Evolutionary conservation across 345 rosid genomes (phyloP), one percentile per base, ranked within the genome.

Genomic region (Fremontodendron californicum): DNA sequence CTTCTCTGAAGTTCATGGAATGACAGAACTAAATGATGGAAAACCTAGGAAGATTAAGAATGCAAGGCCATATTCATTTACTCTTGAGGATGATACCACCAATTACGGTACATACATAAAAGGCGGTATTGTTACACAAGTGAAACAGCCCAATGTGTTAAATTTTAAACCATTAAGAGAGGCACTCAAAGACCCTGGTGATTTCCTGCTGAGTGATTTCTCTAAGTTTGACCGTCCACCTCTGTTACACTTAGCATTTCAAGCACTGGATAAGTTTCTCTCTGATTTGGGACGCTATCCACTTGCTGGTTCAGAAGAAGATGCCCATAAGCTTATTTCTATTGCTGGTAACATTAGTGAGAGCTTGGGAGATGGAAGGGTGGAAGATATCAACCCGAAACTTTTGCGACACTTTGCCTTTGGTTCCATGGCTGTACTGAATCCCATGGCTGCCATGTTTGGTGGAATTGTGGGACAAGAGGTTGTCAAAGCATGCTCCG

Each of bases 381-480:
- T 91, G 75, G 93, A 90, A 51, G 95, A 92, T 84, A 75, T 96
- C 48, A 89, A 91, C 83, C 91, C 90, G 0, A 92, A 89, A 78
- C 92, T 96, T 79, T 81, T 96, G 72, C 86, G 88, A 19, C 92
- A 89, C 79, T 96, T 96, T 86, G 92, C 98, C 69, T 96, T 88
- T 77, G 99, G 99, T 81, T 90, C 99, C 66, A 89, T 89, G 89
- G 99, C 99, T 67, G 95, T 96, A 57, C 81, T 96, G 52, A 96
- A 96, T 86, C 99, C 99, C 51, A 96, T 96, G 98, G 99, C 98
- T 79, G 99, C 99, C 58, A 93, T 96, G 97, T 96, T 96, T 83
- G 99, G 99, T 67, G 99, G 99, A 55, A 86, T 96, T 75, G 98
- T 96, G 68, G 99, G 98, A 63, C 99, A 96, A 83, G 99, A 96